Evolutionary conservation across 225 moss, liverwort and hornwort species (phyloP).

Genomic region (Thuidium tamariscinum): DNA sequence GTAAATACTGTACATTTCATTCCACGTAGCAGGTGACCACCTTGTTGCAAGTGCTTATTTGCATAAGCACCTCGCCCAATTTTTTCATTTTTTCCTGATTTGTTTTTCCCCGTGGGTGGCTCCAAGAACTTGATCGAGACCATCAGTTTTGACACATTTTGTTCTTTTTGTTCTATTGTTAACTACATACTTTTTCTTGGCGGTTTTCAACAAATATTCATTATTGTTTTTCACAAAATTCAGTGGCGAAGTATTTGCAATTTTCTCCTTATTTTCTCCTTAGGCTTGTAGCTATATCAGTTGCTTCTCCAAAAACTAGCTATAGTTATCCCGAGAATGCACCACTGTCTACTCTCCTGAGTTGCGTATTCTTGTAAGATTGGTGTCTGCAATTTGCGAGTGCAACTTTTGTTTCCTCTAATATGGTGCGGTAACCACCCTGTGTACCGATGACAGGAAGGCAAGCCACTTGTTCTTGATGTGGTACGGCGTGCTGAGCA

Average conservation of each 20-base stretch:
- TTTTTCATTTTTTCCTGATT: not conserved
- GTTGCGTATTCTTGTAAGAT: not conserved
- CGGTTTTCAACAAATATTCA: not conserved
- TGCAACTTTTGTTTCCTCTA: not conserved
- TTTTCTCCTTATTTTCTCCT: not conserved
- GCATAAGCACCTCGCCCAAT: not conserved
- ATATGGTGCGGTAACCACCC: not conserved
- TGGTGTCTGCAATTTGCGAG: not conserved
- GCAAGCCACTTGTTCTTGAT: conserved; percentile 85
- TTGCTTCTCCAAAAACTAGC: not conserved
- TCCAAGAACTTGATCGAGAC: not conserved
- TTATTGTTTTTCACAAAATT: no score
- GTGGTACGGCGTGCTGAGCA: conserved; percentile 81
- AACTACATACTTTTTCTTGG: not conserved
- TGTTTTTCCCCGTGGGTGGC: not conserved
- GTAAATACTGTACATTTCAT: not conserved
- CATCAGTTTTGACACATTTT: not conserved
- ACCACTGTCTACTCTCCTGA: not conserved
- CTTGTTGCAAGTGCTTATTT: not conserved
- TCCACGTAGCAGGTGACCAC: not conserved
- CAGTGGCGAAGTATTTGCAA: not conserved
- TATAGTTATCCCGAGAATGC: not conserved
- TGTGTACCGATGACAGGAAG: conserved; percentile 39
- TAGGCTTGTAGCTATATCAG: not conserved
- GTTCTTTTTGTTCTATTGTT: not conserved